phyloP scores from a whole-genome alignment of 1,139 yeast species.

The Candida buenavistaensis region DNA sequence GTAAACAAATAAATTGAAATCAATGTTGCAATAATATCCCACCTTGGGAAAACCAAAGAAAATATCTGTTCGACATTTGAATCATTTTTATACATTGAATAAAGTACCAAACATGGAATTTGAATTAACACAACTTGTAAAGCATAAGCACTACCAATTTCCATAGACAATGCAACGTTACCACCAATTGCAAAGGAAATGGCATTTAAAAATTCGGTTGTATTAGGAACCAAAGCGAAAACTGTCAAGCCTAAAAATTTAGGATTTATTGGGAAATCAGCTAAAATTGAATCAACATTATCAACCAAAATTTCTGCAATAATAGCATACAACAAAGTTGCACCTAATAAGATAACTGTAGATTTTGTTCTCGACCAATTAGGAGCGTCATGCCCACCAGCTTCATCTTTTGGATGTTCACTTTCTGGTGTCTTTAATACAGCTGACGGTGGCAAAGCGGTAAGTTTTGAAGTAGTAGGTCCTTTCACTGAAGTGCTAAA shows the following conservation, averaged over 20 bases:
- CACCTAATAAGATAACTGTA: slow-evolving; percentile 76
- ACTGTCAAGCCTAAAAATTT: slow-evolving; percentile 91
- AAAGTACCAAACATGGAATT: slow-evolving; percentile 85
- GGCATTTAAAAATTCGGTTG: slow-evolving; percentile 96
- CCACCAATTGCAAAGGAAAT: slow-evolving; percentile 96
- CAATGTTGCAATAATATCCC: slow-evolving; percentile 90
- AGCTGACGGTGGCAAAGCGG: slow-evolving; percentile 16
- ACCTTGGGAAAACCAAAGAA: slow-evolving; percentile 86
- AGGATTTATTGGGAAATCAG: slow-evolving; percentile 76
- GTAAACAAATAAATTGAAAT: slow-evolving; percentile 88
- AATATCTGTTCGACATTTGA: slow-evolving; percentile 55
- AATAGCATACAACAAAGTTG: slow-evolving; percentile 84
- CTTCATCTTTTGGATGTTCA: slow-evolving; percentile 23
- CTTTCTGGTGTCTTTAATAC: slow-evolving; percentile 10
- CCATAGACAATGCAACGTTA: slow-evolving; percentile 94
- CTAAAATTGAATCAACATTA: slow-evolving; percentile 86
- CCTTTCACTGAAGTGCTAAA: slow-evolving; percentile 21
- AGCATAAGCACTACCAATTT: slow-evolving; percentile 97
- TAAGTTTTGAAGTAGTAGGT: slow-evolving; percentile 7
- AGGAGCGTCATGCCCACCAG: slow-evolving; percentile 92
- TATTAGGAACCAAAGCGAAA: slow-evolving; percentile 94
- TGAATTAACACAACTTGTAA: slow-evolving; percentile 94
- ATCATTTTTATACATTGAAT: slow-evolving; percentile 54
- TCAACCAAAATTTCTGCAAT: slow-evolving; percentile 95
- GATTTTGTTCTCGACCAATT: slow-evolving; percentile 93